Conservation (phyloP, 106 monocot species). For the Acorus gramineus region DNA sequence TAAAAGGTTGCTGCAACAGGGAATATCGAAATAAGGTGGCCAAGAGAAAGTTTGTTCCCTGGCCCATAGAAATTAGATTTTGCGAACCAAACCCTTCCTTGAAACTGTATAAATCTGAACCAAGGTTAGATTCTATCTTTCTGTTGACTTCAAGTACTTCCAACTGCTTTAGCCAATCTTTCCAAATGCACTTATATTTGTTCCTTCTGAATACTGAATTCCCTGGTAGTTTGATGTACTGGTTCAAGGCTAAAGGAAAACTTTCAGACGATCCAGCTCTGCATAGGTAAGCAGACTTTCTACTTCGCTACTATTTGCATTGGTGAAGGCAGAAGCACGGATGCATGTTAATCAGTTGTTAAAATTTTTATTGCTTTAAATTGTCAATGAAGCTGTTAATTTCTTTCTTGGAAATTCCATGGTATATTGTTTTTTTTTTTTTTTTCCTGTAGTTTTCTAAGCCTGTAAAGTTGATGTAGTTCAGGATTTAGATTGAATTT, state of each 20-base stretch:
- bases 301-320: too few species aligned
- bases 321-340: too few species aligned
- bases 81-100: constrained; percentile 26
- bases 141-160: neutral
- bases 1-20: constrained; percentile 19
- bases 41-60: constrained; percentile 55
- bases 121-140: constrained; percentile 31
- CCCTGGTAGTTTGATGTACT: constrained; percentile 56
- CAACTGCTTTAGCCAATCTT: neutral
- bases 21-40: constrained; percentile 52
- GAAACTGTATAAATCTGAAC: constrained; percentile 19
- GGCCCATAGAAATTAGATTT: constrained; percentile 84
- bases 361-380: too few species aligned
- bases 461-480: too few species aligned
- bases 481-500: too few species aligned
- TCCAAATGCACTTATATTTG: neutral
- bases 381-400: too few species aligned
- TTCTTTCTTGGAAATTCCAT: too few species aligned
- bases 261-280: constrained; percentile 91
- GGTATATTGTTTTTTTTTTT: too few species aligned
- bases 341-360: too few species aligned
- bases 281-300: constrained; percentile 48
- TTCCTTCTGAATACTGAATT: neutral
- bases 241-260: constrained; percentile 85
- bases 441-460: too few species aligned